Base-by-base conservation (phyloP, 345 rosid species). In the sweet orange (Citrus sinensis) region DNA sequence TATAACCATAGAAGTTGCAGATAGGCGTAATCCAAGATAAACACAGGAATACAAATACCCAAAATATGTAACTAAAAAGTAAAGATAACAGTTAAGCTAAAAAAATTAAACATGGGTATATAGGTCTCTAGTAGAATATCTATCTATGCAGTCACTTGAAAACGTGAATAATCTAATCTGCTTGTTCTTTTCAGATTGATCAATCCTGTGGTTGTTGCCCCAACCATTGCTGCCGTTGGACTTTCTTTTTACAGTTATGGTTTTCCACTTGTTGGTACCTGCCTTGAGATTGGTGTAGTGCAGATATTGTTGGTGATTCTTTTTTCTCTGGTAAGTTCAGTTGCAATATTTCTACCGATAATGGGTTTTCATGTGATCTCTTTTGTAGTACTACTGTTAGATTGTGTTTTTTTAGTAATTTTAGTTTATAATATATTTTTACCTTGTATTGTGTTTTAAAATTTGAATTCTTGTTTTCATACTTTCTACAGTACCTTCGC, bases 201-300 rank as follows among this genome's bases (percentile, higher is more conserved):
- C 79, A 96, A 96, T 86, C 99, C 99, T 9, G 99, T 96, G 71
- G 99, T 94, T 77, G 97, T 96, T 73, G 94, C 99, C 83, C 99
- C 99, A 62, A 96, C 99, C 13, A 85, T 96, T 83, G 99, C 99
- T 79, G 99, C 99, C 42, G 95, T 96, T 79, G 99, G 99, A 66
- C 94, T 96, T 84, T 92, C 98, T 0, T 96, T 96, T 80, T 95
- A 89, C 84, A 91, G 97, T 79, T 93, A 93, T 73, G 99, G 99
- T 79, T 95, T 95, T 81, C 95, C 97, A 59, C 85, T 88, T 61
- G 99, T 88, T 81, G 98, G 99, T 59, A 89, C 86, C 77, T 95
- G 99, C 84, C 86, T 95, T 42, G 99, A 95, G 90, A 90, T 93
- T 51, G 98, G 99, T 51, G 89, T 80, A 1, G 85, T 90, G 83